phyloP scores from a whole-genome alignment of 192 early-diverging fungal species.

The Mortierella antarctica region DNA sequence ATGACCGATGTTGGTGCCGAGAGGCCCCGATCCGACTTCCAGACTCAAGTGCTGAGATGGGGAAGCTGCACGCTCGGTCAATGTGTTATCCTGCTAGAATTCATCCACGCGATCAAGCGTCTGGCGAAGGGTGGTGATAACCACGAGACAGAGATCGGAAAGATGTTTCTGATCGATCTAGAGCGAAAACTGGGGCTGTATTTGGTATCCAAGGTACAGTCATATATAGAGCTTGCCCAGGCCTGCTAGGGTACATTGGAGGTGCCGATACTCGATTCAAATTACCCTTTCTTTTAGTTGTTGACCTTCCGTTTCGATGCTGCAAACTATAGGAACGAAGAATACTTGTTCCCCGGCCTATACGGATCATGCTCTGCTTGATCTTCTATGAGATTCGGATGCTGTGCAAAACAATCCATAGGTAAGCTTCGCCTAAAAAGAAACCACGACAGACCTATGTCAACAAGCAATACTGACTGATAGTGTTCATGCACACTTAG shows the following conservation, averaged over 20 bases:
- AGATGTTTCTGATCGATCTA: slow-evolving; percentile 67
- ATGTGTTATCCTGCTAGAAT: slow-evolving; percentile 61
- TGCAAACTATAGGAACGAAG: slow-evolving; percentile 52
- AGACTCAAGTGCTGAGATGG: slow-evolving; percentile 44
- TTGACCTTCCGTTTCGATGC: not conserved
- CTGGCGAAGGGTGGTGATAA: slow-evolving; percentile 50
- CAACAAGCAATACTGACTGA: not conserved
- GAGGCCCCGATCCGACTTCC: slow-evolving; percentile 16
- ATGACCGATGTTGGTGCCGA: slow-evolving; percentile 63
- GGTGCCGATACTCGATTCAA: not conserved
- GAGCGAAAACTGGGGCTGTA: slow-evolving; percentile 63
- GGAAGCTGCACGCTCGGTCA: slow-evolving; percentile 67
- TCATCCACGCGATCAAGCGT: slow-evolving; percentile 60
- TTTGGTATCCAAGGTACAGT: slow-evolving; percentile 46
- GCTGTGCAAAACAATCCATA: slow-evolving; percentile 65
- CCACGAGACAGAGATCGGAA: slow-evolving; percentile 60
- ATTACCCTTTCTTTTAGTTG: slow-evolving; percentile 33
- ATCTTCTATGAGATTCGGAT: slow-evolving; percentile 66
- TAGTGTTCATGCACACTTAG: slow-evolving; percentile 10
- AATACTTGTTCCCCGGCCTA: slow-evolving; percentile 58
- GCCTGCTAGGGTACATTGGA: not conserved
- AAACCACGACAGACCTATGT: not conserved
- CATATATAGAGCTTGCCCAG: slow-evolving; percentile 1
- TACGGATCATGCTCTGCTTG: slow-evolving; percentile 60
- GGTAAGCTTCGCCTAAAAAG: slow-evolving; percentile 16